Base-by-base conservation (phyloP, 2,329 filamentous ascomycete species). In the Knufia fluminis region DNA sequence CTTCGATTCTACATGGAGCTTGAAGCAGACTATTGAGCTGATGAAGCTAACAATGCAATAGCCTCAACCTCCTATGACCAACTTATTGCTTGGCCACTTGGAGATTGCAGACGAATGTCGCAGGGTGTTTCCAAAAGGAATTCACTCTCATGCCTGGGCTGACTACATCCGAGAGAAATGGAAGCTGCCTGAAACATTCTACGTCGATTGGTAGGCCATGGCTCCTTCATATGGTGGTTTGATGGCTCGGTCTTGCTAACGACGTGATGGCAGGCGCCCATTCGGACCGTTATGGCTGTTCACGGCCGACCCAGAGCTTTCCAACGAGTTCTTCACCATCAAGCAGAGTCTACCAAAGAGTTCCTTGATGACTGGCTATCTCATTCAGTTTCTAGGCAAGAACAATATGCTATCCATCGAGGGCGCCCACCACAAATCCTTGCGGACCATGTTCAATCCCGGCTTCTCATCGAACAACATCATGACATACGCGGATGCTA, bases 361-460 rank as follows among this genome's bases (percentile, higher is more conserved):
- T 26, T 20, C 16, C 6, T 39, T 48, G 19, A 33, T 52, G 4
- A 40, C 46, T 2, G 22, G 47, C 3, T 57, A 49, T 26, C 39
- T 62, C 16, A 26, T 48, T 26, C 51, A 42, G 10, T 52, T 61
- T 32, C 50, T 59, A 14, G 53, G 55, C 6, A 38, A 43, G 8
- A 49, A 55, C 33, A 57, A 60, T 44, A 53, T 62, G 28, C 52
- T 59, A 6, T 44, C 48, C 6, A 41, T 59, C 22, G 59, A 64
- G 43, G 60, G 59, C 2, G 49, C 54, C 12, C 23, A 58, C 17
- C 64, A 62, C 62, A 65, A 63, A 47, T 44, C 43, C 0, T 54
- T 64, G 23, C 58, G 63, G 31, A 57, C 57, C 22, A 54, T 60
- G n/a, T 64, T 64, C 51, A 66, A 63, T 40, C 60, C 62, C 0